Evolutionary conservation across 768 basidiomycete genomes (phyloP), one percentile per base, ranked within the genome.

Genomic region (Mycena alexandri): DNA sequence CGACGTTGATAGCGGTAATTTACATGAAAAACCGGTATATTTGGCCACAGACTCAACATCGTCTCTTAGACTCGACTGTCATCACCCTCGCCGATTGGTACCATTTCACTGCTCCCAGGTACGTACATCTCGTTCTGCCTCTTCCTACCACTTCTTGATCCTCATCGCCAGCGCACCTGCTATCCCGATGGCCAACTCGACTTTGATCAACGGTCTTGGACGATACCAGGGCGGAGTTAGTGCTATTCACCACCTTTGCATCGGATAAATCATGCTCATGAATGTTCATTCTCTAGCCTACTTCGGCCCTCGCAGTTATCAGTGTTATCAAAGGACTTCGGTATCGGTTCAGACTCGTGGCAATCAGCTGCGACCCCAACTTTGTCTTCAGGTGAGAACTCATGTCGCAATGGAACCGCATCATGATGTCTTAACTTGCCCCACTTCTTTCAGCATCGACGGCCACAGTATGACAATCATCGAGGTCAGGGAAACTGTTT

Each of bases 271-370:
- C 17, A 5, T 42, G n/a, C 61, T 69, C 14, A 63, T 13, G 25
- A 21, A 42, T n/a, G 41, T 47, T 41, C 13, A n/a, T 8, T 38
- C 2, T 38, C 8, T 55, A 70, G 63, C 78, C 83, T 14, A 51
- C 70, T 2, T 72, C 79, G 8, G 73, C 76, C 0, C 78, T 86
- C 14, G 70, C 84, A 0, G 79, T 84, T 2, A 72, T 85, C 29
- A 79, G 72, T n/a, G 83, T 86, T 34, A 51, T 74, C 11, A 58
- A 73, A 11, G 78, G 79, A 24, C 75, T 75, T 29, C 77, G 81
- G 7, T 86, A 86, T 67, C 82, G 86, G n/a, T 80, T 87, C 76
- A 84, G 86, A 34, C 70, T 87, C 29, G 76, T 87, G 1, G 77
- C 76, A 29, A 82, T 84, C 33, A 79, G 82, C 8, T 87, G 86